Percentiles rank a stretch among this genome's conserved stretches.
Conservation (phyloP, 495 filamentous ascomycete genomes). For the Lasiosphaeria ovina region DNA sequence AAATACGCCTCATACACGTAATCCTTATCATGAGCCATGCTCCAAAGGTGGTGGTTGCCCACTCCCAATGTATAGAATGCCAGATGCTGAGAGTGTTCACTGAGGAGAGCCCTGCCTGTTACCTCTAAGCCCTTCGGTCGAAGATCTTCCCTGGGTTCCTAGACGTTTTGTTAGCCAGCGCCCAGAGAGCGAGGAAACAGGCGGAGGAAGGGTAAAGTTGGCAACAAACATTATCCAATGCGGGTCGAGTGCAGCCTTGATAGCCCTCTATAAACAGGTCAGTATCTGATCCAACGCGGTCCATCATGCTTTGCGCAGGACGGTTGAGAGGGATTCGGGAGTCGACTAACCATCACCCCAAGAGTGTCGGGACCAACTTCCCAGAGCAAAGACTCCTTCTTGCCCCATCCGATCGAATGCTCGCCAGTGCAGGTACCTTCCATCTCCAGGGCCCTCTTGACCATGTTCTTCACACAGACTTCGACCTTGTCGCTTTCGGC, state of each 20-base stretch:
- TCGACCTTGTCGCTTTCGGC: slow-evolving; percentile 71
- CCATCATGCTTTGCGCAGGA: neutral
- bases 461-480: slow-evolving; percentile 82
- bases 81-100: neutral
- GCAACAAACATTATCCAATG: slow-evolving; percentile 66
- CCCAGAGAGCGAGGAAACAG: neutral
- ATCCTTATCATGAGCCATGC: neutral
- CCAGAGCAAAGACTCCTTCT: slow-evolving; percentile 74
- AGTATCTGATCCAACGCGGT: neutral
- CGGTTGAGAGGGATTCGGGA: neutral
- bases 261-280: slow-evolving; percentile 47
- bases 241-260: slow-evolving; percentile 85
- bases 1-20: neutral
- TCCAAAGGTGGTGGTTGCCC: slow-evolving; percentile 9
- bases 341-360: slow-evolving; percentile 62
- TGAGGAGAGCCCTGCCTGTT: neutral
- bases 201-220: neutral
- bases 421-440: slow-evolving; percentile 92
- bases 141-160: slow-evolving; percentile 28
- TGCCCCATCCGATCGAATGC: slow-evolving; percentile 85
- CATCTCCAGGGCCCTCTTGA: slow-evolving; percentile 83
- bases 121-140: slow-evolving; percentile 19
- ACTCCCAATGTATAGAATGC: slow-evolving; percentile 11
- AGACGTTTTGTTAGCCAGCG: slow-evolving; percentile 10
- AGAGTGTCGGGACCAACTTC: slow-evolving; percentile 84